Percentiles rank a stretch among this genome's conserved stretches.
Evolutionary conservation across 2,329 filamentous ascomycete genomes (phyloP).

Genomic region (Colletotrichum coccodes): DNA sequence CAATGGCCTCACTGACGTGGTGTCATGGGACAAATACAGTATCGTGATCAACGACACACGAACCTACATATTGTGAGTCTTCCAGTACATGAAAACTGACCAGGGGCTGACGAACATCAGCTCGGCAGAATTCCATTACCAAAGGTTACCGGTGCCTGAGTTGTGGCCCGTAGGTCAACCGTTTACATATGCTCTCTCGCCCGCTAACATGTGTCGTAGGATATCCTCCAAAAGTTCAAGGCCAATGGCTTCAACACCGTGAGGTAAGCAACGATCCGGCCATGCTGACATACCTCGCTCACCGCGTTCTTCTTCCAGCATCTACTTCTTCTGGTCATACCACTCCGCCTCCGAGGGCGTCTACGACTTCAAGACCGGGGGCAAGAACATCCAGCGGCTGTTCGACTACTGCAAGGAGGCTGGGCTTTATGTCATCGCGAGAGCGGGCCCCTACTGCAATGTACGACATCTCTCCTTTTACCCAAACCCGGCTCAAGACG

Average conservation of each 20-base stretch:
- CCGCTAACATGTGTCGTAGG: slow-evolving; percentile 42
- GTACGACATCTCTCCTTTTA: slow-evolving; percentile 40
- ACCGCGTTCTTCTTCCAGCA: slow-evolving; percentile 49
- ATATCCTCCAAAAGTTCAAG: slow-evolving; percentile 86
- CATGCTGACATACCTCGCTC: background rate
- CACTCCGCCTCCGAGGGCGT: slow-evolving; percentile 77
- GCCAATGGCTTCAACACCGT: slow-evolving; percentile 83
- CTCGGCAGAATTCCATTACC: slow-evolving; percentile 75
- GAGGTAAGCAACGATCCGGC: slow-evolving; percentile 56
- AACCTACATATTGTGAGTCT: slow-evolving; percentile 15
- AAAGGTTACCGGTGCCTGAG: slow-evolving; percentile 55
- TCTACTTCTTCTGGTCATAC: slow-evolving; percentile 84
- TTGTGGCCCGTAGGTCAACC: slow-evolving; percentile 60
- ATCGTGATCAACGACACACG: slow-evolving; percentile 71
- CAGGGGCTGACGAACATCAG: slow-evolving; percentile 76
- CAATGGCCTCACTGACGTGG: slow-evolving; percentile 53
- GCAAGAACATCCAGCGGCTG: slow-evolving; percentile 67
- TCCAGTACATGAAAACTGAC: slow-evolving; percentile 28
- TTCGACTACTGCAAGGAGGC: slow-evolving; percentile 79
- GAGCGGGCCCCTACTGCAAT: slow-evolving; percentile 81
- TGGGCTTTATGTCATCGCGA: slow-evolving; percentile 80
- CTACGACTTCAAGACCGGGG: slow-evolving; percentile 69
- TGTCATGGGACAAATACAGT: slow-evolving; percentile 80
- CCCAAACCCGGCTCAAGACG: background rate
- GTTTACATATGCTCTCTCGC: background rate